Evolutionary conservation across 352 stramenopile genomes (phyloP).

Genomic region (Globisporangium cederbergense): DNA sequence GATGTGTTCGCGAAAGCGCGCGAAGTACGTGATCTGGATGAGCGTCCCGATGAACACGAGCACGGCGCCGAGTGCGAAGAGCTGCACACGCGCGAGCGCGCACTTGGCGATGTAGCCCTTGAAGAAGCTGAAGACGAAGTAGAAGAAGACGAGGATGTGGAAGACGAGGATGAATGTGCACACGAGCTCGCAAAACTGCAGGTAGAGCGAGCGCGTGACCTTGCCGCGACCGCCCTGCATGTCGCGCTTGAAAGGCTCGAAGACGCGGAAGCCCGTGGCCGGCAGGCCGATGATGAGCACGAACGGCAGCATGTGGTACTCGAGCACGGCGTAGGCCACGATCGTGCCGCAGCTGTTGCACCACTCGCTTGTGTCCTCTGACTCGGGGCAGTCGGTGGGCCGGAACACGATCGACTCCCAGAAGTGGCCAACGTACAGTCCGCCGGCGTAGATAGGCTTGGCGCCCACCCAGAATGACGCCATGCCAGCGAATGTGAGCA

Average conservation of each 20-base stretch:
- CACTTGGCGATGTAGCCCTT: no score
- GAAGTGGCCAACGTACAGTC: constrained; percentile 46
- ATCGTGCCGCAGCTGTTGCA: constrained; percentile 60
- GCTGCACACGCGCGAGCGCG: no score
- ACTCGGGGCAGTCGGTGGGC: constrained; percentile 23
- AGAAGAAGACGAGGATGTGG: no score
- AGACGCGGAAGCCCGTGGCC: constrained; percentile 49
- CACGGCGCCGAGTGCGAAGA: no score
- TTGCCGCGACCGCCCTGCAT: constrained; percentile 26
- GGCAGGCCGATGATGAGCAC: constrained; percentile 65
- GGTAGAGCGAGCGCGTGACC: constrained; percentile 66
- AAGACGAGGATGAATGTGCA: no score
- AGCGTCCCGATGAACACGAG: no score
- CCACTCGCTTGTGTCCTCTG: constrained; percentile 10
- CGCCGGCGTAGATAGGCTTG: constrained; percentile 32
- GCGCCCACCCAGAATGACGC: constrained; percentile 36
- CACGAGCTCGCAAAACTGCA: constrained; percentile 28
- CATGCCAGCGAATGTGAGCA: constrained; percentile 42
- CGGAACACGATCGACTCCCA: constrained; percentile 40
- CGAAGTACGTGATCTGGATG: no score
- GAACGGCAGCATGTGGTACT: constrained; percentile 64
- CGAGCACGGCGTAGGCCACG: constrained; percentile 58
- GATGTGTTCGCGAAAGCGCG: no score
- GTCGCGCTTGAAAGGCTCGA: constrained; percentile 68
- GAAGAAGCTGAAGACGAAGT: no score